A percentile compares a stretch with the other conserved stretches of the same genome.
Conservation (phyloP, 192 early-diverging fungal genomes). For the Chytriomyces hyalinus region DNA sequence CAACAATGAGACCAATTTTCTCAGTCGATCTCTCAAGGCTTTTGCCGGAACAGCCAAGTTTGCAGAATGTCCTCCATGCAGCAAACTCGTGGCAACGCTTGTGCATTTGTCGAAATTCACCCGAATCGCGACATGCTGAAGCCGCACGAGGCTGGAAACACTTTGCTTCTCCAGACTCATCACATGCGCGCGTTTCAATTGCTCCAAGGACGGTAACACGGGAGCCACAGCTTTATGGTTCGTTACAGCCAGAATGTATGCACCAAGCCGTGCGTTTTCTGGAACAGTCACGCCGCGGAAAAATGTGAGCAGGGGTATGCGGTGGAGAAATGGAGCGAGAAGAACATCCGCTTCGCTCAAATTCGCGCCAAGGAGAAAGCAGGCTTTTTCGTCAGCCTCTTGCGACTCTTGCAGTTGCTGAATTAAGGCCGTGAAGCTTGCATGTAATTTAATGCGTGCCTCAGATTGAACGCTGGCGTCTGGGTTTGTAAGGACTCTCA, state of each 20-base stretch:
- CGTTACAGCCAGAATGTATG: background rate
- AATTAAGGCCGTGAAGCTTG: background rate
- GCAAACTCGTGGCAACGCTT: background rate
- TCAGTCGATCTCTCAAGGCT: background rate
- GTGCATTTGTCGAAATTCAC: constrained; percentile 21
- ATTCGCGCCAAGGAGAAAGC: constrained; percentile 14
- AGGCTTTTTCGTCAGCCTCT: background rate
- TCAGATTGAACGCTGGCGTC: constrained; percentile 30
- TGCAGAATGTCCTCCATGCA: background rate
- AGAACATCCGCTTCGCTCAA: constrained; percentile 22
- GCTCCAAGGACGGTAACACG: background rate
- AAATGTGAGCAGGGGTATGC: constrained; percentile 20
- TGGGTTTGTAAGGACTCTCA: constrained; percentile 15
- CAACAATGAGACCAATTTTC: background rate
- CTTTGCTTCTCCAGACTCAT: constrained; percentile 16
- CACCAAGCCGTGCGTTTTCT: background rate
- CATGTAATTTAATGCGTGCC: constrained; percentile 24
- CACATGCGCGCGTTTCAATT: constrained; percentile 13
- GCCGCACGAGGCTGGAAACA: constrained; percentile 7
- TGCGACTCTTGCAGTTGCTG: background rate
- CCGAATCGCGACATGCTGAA: constrained; percentile 35
- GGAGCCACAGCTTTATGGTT: background rate
- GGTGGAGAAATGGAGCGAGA: constrained; percentile 28
- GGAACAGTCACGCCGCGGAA: constrained; percentile 23
- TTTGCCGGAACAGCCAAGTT: background rate